Conservation (phyloP, 495 filamentous ascomycete genomes). For the Parachaetomium inaequale region DNA sequence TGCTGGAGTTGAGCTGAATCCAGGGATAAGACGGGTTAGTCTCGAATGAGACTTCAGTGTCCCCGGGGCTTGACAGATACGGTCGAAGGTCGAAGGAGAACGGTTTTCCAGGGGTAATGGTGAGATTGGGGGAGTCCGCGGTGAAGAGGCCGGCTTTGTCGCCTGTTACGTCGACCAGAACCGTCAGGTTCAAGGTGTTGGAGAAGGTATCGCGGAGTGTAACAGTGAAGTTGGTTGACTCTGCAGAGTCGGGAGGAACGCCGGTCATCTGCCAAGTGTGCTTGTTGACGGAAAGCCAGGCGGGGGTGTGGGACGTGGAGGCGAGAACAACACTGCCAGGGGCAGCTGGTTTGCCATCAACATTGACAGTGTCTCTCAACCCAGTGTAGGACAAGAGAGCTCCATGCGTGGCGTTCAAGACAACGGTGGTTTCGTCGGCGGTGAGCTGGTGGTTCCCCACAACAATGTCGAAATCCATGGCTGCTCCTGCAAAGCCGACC, state of each 20-base stretch:
- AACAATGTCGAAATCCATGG: constrained; percentile 62
- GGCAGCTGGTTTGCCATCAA: constrained; percentile 57
- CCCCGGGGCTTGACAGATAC: constrained; percentile 49
- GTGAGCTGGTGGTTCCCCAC: constrained; percentile 65
- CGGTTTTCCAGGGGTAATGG: constrained; percentile 57
- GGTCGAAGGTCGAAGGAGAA: constrained; percentile 63
- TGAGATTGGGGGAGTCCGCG: constrained; percentile 39
- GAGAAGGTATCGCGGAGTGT: constrained; percentile 60
- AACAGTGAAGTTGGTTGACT: constrained; percentile 63
- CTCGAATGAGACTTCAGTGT: constrained; percentile 54
- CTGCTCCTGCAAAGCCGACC: constrained; percentile 65
- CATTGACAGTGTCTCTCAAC: constrained; percentile 51
- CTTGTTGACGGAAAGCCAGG: constrained; percentile 68
- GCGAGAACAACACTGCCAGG: constrained; percentile 47
- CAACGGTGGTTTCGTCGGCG: constrained; percentile 55
- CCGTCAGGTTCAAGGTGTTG: constrained; percentile 60
- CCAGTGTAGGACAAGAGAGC: constrained; percentile 52
- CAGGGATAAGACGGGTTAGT: constrained; percentile 55
- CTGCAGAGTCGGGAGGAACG: constrained; percentile 52
- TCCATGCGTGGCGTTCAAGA: constrained; percentile 58
- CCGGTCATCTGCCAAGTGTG: constrained; percentile 62
- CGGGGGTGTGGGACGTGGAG: constrained; percentile 50
- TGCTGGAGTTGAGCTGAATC: constrained; percentile 61
- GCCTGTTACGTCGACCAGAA: constrained; percentile 52
- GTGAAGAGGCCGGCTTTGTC: constrained; percentile 36